Percentiles rank a stretch among this genome's conserved stretches.
These are phyloP conservation scores for Pythium aquatile DNA, from an alignment of 352 stramenopile genomes.

Conservation along the genomic window DNA sequence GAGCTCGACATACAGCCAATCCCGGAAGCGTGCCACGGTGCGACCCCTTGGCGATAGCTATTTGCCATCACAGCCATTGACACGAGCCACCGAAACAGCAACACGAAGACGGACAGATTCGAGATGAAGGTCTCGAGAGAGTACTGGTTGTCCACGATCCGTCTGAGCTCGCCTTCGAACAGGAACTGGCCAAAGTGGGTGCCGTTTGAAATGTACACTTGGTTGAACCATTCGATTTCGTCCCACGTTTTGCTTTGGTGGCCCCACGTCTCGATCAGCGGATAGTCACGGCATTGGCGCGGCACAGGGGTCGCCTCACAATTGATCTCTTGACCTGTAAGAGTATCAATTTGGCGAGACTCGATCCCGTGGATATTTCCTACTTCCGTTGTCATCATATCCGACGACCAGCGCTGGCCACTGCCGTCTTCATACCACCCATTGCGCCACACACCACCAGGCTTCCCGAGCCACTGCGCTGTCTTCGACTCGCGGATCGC, in stretches of 20 bases:
- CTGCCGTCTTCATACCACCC: conserved; percentile 30
- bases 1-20: conserved; percentile 28
- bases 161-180: conserved; percentile 11
- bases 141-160: conserved; percentile 29
- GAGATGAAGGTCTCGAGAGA: conserved; percentile 37
- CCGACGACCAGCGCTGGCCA: conserved; percentile 21
- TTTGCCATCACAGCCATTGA: conserved; percentile 18
- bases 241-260: background rate
- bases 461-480: conserved; percentile 18
- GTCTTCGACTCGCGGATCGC: conserved; percentile 23
- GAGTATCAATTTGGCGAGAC: conserved; percentile 25
- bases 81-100: conserved; percentile 40
- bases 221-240: background rate
- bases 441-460: conserved; percentile 33
- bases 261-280: conserved; percentile 19
- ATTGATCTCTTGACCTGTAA: conserved; percentile 7
- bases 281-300: conserved; percentile 14
- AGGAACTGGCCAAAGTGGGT: conserved; percentile 31
- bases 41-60: conserved; percentile 16
- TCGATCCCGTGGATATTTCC: conserved; percentile 10
- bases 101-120: conserved; percentile 29
- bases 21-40: conserved; percentile 16
- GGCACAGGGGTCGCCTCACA: background rate
- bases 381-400: conserved; percentile 22
- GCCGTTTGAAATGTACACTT: conserved; percentile 26